These are phyloP conservation scores for Solanum neorickii DNA, from an alignment of 257 asterid species.

Conservation along the genomic window DNA sequence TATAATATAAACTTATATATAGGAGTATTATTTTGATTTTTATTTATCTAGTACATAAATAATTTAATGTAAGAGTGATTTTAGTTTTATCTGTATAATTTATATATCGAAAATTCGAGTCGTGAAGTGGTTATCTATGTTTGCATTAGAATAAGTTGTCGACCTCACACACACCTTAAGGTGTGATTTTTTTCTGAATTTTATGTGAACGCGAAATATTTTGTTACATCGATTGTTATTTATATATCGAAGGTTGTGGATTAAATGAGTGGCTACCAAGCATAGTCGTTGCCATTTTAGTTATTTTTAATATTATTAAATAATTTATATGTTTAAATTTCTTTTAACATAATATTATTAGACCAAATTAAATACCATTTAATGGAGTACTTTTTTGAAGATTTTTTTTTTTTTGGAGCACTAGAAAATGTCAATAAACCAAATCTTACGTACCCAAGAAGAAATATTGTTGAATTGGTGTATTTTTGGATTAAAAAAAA, in stretches of 20 bases:
- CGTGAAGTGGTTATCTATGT: neutral
- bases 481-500: neutral
- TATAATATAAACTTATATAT: neutral
- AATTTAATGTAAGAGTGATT: neutral
- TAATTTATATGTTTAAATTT: neutral
- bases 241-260: neutral
- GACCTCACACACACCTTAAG: neutral
- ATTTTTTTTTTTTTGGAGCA: neutral
- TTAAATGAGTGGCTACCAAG: neutral
- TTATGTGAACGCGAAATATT: neutral
- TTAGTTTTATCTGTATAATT: accelerated
- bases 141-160: neutral
- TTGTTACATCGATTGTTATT: neutral
- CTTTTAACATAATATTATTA: neutral
- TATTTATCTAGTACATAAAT: neutral
- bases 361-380: neutral
- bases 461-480: neutral
- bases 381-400: neutral
- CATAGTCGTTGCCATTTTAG: neutral
- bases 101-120: neutral
- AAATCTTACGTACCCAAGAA: neutral
- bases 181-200: accelerated
- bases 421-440: neutral
- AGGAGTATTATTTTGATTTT: neutral
- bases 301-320: neutral